A percentile compares a stretch with the other conserved stretches of the same genome.
phyloP scores from a whole-genome alignment of 2,329 filamentous ascomycete species.

The Colletotrichum plurivorum region DNA sequence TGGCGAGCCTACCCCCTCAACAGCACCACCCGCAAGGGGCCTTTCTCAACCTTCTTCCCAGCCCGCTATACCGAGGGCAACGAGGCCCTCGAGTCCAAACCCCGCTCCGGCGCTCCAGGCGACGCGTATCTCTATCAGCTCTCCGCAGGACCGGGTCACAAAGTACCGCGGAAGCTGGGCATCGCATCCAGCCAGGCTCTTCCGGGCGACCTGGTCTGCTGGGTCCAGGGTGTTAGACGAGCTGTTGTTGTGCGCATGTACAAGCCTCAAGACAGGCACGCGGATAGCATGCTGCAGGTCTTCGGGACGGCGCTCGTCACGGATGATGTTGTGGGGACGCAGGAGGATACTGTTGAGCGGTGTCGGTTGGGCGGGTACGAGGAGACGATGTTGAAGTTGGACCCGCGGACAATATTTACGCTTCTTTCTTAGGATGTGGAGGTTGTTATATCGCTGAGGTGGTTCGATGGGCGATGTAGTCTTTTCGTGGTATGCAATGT shows the following conservation, averaged over 20 bases:
- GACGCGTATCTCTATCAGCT: background rate
- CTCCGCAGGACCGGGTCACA: background rate
- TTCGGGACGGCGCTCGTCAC: background rate
- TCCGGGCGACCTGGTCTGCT: background rate
- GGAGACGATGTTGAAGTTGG: background rate
- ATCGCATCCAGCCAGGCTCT: background rate
- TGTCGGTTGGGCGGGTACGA: background rate
- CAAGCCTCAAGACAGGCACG: background rate
- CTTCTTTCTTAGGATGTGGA: background rate
- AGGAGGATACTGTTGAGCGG: background rate
- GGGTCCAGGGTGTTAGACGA: background rate
- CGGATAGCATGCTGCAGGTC: background rate
- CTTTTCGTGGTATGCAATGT: too few relatives aligned
- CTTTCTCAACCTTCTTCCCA: too few relatives aligned
- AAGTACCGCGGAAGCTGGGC: background rate
- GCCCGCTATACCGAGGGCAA: too few relatives aligned
- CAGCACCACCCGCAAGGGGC: too few relatives aligned
- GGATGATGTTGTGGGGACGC: background rate
- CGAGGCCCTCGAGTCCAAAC: background rate
- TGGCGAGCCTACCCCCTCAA: background rate
- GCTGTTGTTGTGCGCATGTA: background rate
- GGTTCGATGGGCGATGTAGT: too few relatives aligned
- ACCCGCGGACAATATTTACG: background rate
- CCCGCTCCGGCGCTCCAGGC: too few relatives aligned
- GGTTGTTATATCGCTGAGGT: too few relatives aligned